Conservation (phyloP, 768 basidiomycete genomes). For the Naganishia kalamii region DNA sequence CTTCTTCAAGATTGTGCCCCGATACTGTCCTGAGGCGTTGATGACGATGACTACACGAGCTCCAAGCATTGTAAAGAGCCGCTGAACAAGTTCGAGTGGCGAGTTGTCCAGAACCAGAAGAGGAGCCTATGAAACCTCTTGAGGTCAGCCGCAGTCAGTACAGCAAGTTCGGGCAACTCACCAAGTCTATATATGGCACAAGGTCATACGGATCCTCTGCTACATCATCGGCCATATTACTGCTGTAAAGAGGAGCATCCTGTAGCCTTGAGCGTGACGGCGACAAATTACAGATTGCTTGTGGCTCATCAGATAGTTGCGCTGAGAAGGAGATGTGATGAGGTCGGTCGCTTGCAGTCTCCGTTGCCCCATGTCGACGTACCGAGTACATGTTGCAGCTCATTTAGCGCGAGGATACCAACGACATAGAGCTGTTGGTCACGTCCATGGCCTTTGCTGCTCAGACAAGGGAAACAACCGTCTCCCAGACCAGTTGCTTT, state of each 20-base stretch:
- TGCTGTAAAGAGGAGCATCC: conserved; percentile 28
- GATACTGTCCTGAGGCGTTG: conserved; percentile 74
- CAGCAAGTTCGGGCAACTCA: conserved; percentile 39
- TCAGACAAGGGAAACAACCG: conserved; percentile 24
- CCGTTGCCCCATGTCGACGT: conserved; percentile 33
- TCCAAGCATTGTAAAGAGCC: conserved; percentile 88
- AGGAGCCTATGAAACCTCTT: conserved; percentile 59
- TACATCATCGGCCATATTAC: conserved; percentile 33
- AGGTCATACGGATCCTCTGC: conserved; percentile 55
- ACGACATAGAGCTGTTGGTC: conserved; percentile 59
- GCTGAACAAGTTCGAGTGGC: conserved; percentile 85
- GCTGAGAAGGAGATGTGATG: conserved; percentile 20
- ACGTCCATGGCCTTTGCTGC: not conserved
- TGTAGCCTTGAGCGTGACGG: conserved; percentile 23
- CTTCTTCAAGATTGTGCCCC: conserved; percentile 90
- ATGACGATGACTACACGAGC: conserved; percentile 81
- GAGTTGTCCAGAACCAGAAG: conserved; percentile 75
- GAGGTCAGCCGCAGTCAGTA: not conserved
- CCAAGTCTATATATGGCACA: conserved; percentile 84
- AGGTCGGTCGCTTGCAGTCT: no score
- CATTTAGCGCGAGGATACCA: conserved; percentile 85
- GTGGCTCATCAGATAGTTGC: conserved; percentile 60
- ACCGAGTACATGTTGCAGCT: conserved; percentile 89
- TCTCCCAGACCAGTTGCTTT: conserved; percentile 49
- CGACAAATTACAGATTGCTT: conserved; percentile 61